Base-by-base conservation (phyloP, 371 early-diverging fungal genomes). In the Lichtheimia ramosa region DNA sequence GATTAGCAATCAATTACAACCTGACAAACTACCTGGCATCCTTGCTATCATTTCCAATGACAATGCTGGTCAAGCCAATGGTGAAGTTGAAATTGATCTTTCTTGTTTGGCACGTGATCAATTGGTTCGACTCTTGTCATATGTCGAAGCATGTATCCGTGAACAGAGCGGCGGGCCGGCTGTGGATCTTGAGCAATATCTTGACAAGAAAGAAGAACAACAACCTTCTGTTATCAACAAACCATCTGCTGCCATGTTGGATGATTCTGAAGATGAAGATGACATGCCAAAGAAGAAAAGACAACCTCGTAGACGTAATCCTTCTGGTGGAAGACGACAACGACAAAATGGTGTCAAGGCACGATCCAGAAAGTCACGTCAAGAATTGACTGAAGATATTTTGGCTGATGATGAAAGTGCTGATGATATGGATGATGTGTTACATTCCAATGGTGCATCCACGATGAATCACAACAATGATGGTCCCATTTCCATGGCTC, bases 111-210 rank as follows among this genome's bases (percentile, higher is more conserved):
- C 66, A 42, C 80, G 77, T 18, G 74, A 74, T n/a, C 73, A 74
- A 43, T 49, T 80, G 48, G 71, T 76, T 10, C 62, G 69, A 39
- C 59, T 80, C 3, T 23, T 80, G 51, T 67, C 63, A 15, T 80
- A 80, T 71, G 80, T 80, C 2, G 80, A 80, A 48, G 80, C 80
- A 15, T 80, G 80, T 59, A 70, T 80, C 50, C 34, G 58, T 8
- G 80, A 80, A 46, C 80, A 80, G 56, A 62, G 69, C 5, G 80
- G 80, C 24, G 80, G 80, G n/a, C 71, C 77, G 14, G 56, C 63
- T 48, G 80, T 80, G 2, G 61, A 71, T 49, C 58, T 80, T 0
- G 62, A 73, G 4, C 56, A 70, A 43, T 80, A 66, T 53, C 72
- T 80, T 39, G 43, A 59, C 51, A 54, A 63, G 39, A 15, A 64